Evolutionary conservation across 139 green algal species (phyloP).

Genomic region (Micromonas commoda): DNA sequence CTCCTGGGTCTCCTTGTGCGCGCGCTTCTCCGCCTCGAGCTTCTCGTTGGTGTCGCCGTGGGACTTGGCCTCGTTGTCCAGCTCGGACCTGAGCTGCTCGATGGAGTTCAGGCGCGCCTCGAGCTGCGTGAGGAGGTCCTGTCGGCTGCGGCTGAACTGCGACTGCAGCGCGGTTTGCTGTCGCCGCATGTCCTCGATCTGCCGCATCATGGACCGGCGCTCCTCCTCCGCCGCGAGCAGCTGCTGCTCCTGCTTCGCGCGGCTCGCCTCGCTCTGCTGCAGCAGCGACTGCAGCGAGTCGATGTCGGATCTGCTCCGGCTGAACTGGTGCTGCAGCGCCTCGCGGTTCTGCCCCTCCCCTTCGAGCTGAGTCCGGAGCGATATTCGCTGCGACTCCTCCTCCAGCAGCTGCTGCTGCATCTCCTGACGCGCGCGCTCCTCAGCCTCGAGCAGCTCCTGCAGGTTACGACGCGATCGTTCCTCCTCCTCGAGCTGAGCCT

Average conservation of each 20-base stretch:
- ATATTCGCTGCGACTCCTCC: neutral
- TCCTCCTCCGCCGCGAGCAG: constrained; percentile 8
- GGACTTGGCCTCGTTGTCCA: constrained; percentile 16
- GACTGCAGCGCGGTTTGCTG: constrained; percentile 15
- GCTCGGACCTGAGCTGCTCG: constrained; percentile 23
- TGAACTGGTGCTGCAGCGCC: constrained; percentile 19
- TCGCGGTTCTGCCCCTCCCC: constrained; percentile 23
- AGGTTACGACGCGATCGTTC: constrained; percentile 20
- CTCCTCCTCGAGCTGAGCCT: constrained; percentile 29
- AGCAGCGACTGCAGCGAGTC: constrained; percentile 23
- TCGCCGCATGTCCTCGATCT: constrained; percentile 21
- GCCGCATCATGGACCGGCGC: constrained; percentile 1
- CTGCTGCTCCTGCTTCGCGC: constrained; percentile 9
- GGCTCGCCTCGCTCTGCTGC: constrained; percentile 20
- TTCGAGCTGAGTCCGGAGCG: constrained; percentile 9
- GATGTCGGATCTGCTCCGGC: constrained; percentile 13
- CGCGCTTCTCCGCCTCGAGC: constrained; percentile 1
- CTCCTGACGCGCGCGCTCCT: constrained; percentile 27
- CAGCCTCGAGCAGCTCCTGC: constrained; percentile 29
- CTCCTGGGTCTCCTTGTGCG: neutral
- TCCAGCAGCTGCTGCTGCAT: constrained; percentile 19
- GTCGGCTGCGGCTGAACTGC: constrained; percentile 24
- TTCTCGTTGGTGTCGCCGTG: constrained; percentile 16
- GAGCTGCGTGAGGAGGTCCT: constrained; percentile 32
- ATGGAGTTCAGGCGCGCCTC: constrained; percentile 27